Base-by-base conservation (phyloP, 805 yeast genomes). In the Candida nitratophila region DNA sequence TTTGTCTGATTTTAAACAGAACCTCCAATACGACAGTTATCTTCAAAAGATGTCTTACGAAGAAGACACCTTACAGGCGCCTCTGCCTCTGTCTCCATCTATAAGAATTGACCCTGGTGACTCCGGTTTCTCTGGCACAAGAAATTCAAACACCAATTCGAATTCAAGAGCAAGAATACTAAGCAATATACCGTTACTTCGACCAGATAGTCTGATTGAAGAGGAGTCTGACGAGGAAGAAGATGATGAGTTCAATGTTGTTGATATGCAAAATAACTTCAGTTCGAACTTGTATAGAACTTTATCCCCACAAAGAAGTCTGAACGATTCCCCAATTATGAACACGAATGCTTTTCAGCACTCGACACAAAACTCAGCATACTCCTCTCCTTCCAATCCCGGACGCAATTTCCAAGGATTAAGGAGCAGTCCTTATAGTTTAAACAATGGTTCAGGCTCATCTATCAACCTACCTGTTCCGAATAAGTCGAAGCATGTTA, bases 191-290 rank as follows among this genome's bases (percentile, higher is more conserved):
- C 51, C 50, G 4, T 33, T 40, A 6, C 44, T 48, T 12, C 40
- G 51, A 16, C 54, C 53, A 15, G 54, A 53, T n/a, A 51, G 55
- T 10, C 44, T 51, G 19, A 47, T 51, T 6, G 53, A 45, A 33
- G 54, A 51, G 26, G 47, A 47, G 7, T 27, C 32, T 8, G 52
- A 50, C 22, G 50, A 48, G n/a, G 49, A 47, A 22, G 21, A 40
- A 16, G 44, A 41, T 20, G 37, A 37, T n/a, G 27, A 39, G 22
- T 19, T 35, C 15, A 21, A 9, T 37, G 19, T 29, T 43, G 36
- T 20, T 29, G n/a, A 20, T 29, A 31, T 11, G 26, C 27, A 39
- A 32, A 22, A 19, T 36, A 35, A 17, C 19, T 20, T 30, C 31
- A 43, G 41, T 2, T 30, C 39, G 4, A 30, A 42, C 22, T 40